Evolutionary conservation across 2,329 filamentous ascomycete genomes (phyloP), one percentile per base, ranked within the genome.

Genomic region (Colletotrichum tropicale): DNA sequence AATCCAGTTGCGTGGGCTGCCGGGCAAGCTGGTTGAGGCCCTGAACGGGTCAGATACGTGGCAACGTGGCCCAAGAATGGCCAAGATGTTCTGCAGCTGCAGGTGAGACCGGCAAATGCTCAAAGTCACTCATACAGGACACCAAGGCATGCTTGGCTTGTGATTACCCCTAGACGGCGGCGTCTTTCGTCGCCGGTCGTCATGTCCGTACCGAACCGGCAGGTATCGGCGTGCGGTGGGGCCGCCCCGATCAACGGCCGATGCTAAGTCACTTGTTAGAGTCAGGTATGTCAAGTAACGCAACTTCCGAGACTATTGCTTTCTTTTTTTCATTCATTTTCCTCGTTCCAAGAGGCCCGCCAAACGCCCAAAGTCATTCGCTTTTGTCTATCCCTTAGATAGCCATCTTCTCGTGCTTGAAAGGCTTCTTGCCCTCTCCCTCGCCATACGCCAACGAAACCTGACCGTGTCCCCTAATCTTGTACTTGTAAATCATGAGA

Each of bases 401-500:
- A 21, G n/a, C 84, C 79, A 92, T 76, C 74, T 82, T 87, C 83
- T 93, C 89, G 80, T 93, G 92, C 84, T 91, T 89, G 83, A 89
- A 93, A 7, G 83, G 83, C 81, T 86, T 89, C 86, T 92, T 88
- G 21, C 91, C 90, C 75, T 91, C 88, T 3, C 91, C 91, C 72
- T 91, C 90, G 13, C 92, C 92, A 77, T 98, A 98, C 70, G 92
- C 92, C 0, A 91, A 91, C 26, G 95, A 95, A n/a, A 93, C 89
- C 79, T 99, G 97, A 12, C 96, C 97, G 75, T 91, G 88, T 1
- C 96, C 97, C 48, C 94, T 89, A 77, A 99, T 90, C 84, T 97
- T 92, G 88, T 98, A 99, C 88, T 98, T 98, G 87, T 99, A 98
- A 77, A 98, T 98, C 83, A 95, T 98, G 83, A 99, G 86, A 1